A percentile compares a stretch with the other conserved stretches of the same genome.
These are phyloP conservation scores for Coemansia interrupta DNA, from an alignment of 192 early-diverging fungal genomes.

Conservation along the genomic window DNA sequence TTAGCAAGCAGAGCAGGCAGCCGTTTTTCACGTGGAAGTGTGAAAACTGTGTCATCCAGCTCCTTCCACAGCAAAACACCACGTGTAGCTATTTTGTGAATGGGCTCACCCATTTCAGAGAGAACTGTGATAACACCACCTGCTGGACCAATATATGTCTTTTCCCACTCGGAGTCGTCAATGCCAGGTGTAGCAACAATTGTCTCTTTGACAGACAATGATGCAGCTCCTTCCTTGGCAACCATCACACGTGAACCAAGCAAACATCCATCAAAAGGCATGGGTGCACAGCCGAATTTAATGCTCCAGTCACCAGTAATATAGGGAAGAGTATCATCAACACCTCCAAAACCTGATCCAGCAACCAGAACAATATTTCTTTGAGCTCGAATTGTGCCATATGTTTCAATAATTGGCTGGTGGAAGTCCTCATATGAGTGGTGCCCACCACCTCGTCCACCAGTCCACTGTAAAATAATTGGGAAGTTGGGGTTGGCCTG, in stretches of 20 bases:
- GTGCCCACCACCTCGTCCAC: conserved; percentile 93
- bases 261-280: conserved; percentile 92
- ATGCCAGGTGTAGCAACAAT: conserved; percentile 88
- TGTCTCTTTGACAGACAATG: conserved; percentile 76
- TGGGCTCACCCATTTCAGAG: conserved; percentile 93
- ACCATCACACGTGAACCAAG: conserved; percentile 95
- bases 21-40: conserved; percentile 85
- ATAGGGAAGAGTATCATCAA: conserved; percentile 84
- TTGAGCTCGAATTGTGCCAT: conserved; percentile 77
- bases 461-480: conserved; percentile 93
- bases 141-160: conserved; percentile 83
- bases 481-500: conserved; percentile 77
- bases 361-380: conserved; percentile 83
- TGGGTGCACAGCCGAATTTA: conserved; percentile 78
- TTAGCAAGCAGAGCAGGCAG: conserved; percentile 72
- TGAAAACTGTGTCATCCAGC: conserved; percentile 87
- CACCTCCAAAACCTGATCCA: conserved; percentile 89
- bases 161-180: conserved; percentile 83
- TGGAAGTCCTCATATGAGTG: conserved; percentile 97
- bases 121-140: conserved; percentile 92
- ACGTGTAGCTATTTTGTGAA: conserved; percentile 94
- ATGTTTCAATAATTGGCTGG: conserved; percentile 72
- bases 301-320: conserved; percentile 89
- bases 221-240: conserved; percentile 81
- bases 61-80: conserved; percentile 92